A percentile compares a stretch with the other conserved stretches of the same genome.
phyloP scores from a whole-genome alignment of 2,329 filamentous ascomycete species.

The Sphaerulina musiva region DNA sequence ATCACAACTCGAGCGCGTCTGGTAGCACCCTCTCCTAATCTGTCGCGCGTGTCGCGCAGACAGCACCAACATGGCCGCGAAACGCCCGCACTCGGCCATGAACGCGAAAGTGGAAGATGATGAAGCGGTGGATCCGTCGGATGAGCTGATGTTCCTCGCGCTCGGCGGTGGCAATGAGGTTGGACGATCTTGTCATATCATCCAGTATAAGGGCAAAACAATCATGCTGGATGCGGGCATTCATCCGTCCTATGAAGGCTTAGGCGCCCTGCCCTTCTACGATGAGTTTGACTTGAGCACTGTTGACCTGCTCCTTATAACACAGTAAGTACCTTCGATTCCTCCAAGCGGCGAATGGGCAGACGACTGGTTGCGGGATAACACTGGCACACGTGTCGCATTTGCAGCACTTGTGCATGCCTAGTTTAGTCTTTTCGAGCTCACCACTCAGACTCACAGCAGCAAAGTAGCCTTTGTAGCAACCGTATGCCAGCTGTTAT shows the following conservation, averaged over 20 bases:
- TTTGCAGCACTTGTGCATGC: not conserved
- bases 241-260: conserved; percentile 91
- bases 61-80: conserved; percentile 67
- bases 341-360: not conserved
- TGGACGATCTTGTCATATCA: conserved; percentile 91
- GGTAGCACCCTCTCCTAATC: not conserved
- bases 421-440: not conserved
- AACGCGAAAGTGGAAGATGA: conserved; percentile 60
- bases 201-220: conserved; percentile 98
- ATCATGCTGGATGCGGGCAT: conserved; percentile 99
- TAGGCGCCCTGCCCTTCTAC: conserved; percentile 91
- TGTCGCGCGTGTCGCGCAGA: conserved; percentile 13
- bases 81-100: conserved; percentile 64
- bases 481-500: conserved; percentile 30
- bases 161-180: conserved; percentile 96
- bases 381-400: not conserved
- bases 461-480: conserved; percentile 29
- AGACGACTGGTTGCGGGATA: not conserved
- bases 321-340: conserved; percentile 70
- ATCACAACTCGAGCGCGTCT: not conserved
- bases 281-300: conserved; percentile 97
- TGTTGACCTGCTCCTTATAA: conserved; percentile 93
- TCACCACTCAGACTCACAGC: conserved; percentile 4
- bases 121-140: conserved; percentile 83
- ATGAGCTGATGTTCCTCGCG: conserved; percentile 90